Conservation (phyloP, 495 filamentous ascomycete species). For the Corynascus novoguineensis region DNA sequence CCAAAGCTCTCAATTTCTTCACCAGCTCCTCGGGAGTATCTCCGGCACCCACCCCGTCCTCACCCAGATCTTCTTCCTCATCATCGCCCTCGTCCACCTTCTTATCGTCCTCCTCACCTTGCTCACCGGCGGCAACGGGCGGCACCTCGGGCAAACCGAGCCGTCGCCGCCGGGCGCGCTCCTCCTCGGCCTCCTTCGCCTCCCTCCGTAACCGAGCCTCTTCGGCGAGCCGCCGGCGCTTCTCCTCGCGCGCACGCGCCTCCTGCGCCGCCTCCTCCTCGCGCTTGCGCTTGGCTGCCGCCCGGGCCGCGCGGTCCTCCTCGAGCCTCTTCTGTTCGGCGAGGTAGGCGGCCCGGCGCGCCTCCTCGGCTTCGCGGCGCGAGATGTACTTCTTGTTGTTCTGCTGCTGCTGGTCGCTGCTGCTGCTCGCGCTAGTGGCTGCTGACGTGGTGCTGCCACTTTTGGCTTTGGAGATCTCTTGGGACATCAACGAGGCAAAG, state of each 20-base stretch:
- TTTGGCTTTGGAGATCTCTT: conserved; percentile 79
- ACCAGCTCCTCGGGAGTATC: conserved; percentile 71
- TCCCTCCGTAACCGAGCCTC: conserved; percentile 65
- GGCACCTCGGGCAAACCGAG: conserved; percentile 66
- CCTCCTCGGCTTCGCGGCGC: conserved; percentile 78
- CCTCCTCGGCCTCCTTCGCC: conserved; percentile 58
- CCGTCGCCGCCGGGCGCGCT: conserved; percentile 43
- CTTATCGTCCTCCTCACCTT: conserved; percentile 24
- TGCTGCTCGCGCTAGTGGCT: conserved; percentile 11
- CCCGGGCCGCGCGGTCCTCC: conserved; percentile 58
- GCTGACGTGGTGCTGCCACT: conserved; percentile 23
- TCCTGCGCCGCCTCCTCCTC: conserved; percentile 79
- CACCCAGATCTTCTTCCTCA: conserved; percentile 36
- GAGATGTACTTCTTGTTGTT: conserved; percentile 68
- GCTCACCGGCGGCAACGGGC: conserved; percentile 28
- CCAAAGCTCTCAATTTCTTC: conserved; percentile 59
- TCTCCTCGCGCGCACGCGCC: conserved; percentile 65
- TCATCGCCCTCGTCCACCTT: conserved; percentile 46
- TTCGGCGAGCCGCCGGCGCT: conserved; percentile 72
- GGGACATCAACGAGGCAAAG: conserved; percentile 85
- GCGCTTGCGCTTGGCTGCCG: conserved; percentile 73
- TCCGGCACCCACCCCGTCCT: conserved; percentile 5
- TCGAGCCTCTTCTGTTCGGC: conserved; percentile 69
- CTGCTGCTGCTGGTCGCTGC: conserved; percentile 19
- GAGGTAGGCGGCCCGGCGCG: conserved; percentile 72